phyloP scores from a whole-genome alignment of 805 yeast species.

The Scheffersomyces lignosus region DNA sequence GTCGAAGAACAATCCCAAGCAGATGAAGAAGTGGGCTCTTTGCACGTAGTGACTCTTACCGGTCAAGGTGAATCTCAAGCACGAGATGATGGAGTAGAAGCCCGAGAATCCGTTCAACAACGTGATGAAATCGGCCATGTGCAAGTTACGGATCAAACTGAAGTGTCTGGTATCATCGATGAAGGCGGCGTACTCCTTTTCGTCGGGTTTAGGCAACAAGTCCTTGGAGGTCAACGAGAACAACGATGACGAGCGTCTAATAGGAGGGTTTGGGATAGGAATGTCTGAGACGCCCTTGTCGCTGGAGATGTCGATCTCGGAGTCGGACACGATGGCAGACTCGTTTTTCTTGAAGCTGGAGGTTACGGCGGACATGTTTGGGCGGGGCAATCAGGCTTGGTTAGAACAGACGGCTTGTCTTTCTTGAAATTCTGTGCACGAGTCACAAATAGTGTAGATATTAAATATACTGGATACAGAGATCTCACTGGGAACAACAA shows the following conservation, averaged over 20 bases:
- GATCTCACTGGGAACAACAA: too few species aligned
- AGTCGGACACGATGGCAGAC: constrained; percentile 37
- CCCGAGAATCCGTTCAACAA: constrained; percentile 93
- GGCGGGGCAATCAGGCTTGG: too few species aligned
- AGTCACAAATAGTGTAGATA: too few species aligned
- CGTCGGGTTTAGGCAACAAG: constrained; percentile 75
- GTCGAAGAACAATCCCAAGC: constrained; percentile 92
- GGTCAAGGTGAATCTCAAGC: constrained; percentile 76
- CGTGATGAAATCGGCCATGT: constrained; percentile 95
- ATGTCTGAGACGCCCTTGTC: constrained; percentile 13
- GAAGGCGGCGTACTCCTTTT: constrained; percentile 73
- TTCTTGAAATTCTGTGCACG: too few species aligned
- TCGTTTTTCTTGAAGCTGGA: constrained; percentile 29
- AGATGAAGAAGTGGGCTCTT: constrained; percentile 85
- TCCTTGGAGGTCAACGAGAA: constrained; percentile 52
- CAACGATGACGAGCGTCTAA: constrained; percentile 56
- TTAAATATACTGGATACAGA: too few species aligned
- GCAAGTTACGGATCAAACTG: constrained; percentile 81
- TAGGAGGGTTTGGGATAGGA: constrained; percentile 28
- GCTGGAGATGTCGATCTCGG: constrained; percentile 29
- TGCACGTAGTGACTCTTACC: constrained; percentile 69
- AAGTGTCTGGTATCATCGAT: constrained; percentile 84
- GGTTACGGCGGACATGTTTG: constrained; percentile 2
- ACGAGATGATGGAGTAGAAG: constrained; percentile 83
- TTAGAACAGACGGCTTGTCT: too few species aligned